Evolutionary conservation across 2,329 filamentous ascomycete species (phyloP).

Genomic region (Arthrobotrys conoides): DNA sequence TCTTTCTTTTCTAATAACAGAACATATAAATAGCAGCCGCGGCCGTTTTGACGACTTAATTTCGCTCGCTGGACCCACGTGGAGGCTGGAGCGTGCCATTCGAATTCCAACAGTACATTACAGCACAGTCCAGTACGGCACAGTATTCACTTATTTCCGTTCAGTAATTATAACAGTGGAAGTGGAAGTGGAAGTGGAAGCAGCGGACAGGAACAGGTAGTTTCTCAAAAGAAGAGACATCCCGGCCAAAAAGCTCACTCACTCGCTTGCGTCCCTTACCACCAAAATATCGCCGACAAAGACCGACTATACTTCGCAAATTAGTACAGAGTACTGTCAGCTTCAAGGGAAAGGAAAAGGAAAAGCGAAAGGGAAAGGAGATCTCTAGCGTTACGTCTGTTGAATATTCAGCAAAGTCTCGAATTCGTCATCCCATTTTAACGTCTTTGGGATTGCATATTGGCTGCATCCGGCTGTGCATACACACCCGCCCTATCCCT

Average conservation of each 20-base stretch:
- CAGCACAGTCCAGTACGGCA: neutral
- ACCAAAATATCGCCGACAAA: conserved; percentile 16
- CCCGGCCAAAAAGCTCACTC: conserved; percentile 48
- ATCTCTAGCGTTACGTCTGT: conserved; percentile 10
- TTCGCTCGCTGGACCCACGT: conserved; percentile 45
- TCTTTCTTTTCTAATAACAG: neutral
- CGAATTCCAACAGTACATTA: conserved; percentile 10
- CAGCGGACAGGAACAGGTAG: conserved; percentile 9
- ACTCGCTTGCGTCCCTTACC: conserved; percentile 29
- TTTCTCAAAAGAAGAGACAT: conserved; percentile 49
- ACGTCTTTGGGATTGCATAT: conserved; percentile 26
- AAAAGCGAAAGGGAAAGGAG: neutral
- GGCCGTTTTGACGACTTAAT: conserved; percentile 24
- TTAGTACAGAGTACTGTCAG: neutral
- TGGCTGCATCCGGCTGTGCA: conserved; percentile 41
- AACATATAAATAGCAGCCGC: conserved; percentile 7
- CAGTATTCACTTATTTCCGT: neutral
- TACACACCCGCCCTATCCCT: neutral
- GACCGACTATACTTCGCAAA: conserved; percentile 30
- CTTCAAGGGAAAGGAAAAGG: neutral
- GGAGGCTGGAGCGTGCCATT: conserved; percentile 26
- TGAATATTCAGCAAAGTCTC: neutral
- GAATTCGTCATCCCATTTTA: conserved; percentile 21
- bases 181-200: neutral
- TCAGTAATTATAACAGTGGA: neutral